Conservation (phyloP, 768 basidiomycete genomes). For the Termitomyces sp. region DNA sequence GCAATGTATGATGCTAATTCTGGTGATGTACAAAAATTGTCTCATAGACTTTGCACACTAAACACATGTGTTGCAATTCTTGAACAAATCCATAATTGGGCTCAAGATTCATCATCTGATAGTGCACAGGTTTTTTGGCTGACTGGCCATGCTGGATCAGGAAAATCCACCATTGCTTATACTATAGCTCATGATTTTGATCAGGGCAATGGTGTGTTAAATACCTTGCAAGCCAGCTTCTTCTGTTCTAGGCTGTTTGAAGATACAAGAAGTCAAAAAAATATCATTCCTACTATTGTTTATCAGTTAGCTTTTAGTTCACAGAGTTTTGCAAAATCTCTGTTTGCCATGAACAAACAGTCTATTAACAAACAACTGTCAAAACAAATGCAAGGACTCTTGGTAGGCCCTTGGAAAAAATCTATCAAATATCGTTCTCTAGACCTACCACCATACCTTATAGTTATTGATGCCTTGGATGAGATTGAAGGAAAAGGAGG, state of each 20-base stretch:
- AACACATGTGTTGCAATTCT: not conserved
- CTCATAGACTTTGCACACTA: constrained; percentile 15
- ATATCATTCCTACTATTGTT: constrained; percentile 16
- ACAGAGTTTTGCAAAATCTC: not conserved
- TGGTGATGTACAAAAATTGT: not conserved
- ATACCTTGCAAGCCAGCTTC: too few species aligned
- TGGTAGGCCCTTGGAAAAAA: not conserved
- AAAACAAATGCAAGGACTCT: constrained; percentile 14
- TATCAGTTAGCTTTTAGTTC: not conserved
- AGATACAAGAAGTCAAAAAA: not conserved
- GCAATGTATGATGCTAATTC: not conserved
- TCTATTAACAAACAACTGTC: not conserved
- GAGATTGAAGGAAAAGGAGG: constrained; percentile 10
- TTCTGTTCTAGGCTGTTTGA: not conserved
- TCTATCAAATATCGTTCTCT: not conserved
- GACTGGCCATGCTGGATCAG: not conserved
- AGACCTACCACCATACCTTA: constrained; percentile 1
- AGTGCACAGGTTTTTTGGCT: constrained; percentile 10
- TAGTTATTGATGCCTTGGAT: constrained; percentile 9
- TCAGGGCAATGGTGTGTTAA: too few species aligned
- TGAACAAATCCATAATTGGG: constrained; percentile 5
- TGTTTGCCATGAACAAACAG: not conserved
- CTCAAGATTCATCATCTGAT: not conserved
- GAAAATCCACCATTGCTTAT: not conserved
- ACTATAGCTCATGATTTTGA: not conserved